These are phyloP conservation scores for Annona squamosa DNA, from an alignment of 164 flowering plant genomes.

Conservation along the genomic window DNA sequence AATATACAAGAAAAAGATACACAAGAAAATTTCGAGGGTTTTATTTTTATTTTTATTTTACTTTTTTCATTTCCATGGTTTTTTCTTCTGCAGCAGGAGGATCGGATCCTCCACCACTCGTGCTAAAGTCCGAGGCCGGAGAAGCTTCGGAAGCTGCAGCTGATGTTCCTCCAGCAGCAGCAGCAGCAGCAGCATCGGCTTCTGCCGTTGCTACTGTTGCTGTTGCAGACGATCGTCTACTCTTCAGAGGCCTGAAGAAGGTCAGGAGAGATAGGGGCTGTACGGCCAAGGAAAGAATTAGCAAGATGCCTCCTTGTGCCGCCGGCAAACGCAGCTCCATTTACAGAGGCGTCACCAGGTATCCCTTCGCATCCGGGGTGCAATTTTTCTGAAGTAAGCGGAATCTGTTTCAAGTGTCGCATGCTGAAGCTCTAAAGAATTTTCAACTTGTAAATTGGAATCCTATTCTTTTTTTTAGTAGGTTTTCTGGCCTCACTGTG, in stretches of 20 bases:
- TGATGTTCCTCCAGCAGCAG: slow-evolving; percentile 25
- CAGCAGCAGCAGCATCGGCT: slow-evolving; percentile 34
- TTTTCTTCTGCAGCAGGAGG: slow-evolving; percentile 40
- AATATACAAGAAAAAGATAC: no score
- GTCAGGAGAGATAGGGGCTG: slow-evolving; percentile 81
- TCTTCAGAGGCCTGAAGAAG: slow-evolving; percentile 61
- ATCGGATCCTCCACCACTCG: slow-evolving; percentile 15
- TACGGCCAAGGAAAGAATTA: slow-evolving; percentile 95
- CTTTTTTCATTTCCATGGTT: slow-evolving; percentile 28
- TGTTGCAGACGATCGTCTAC: slow-evolving; percentile 31
- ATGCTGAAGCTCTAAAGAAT: no score
- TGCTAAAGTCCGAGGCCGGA: slow-evolving; percentile 34
- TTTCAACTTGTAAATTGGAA: no score
- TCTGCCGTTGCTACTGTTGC: slow-evolving; percentile 29
- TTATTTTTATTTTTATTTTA: neutral
- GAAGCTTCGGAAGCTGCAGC: slow-evolving; percentile 36
- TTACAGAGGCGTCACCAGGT: slow-evolving; percentile 98
- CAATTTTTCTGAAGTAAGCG: no score
- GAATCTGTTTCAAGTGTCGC: no score
- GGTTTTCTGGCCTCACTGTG: neutral
- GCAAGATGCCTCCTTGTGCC: slow-evolving; percentile 96
- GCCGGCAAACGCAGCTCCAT: slow-evolving; percentile 98
- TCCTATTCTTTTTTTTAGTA: neutral
- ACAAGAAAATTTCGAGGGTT: neutral
- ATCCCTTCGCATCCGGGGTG: neutral